phyloP scores from a whole-genome alignment of 169 alveolate species.

The Eimeria brunetti region DNA sequence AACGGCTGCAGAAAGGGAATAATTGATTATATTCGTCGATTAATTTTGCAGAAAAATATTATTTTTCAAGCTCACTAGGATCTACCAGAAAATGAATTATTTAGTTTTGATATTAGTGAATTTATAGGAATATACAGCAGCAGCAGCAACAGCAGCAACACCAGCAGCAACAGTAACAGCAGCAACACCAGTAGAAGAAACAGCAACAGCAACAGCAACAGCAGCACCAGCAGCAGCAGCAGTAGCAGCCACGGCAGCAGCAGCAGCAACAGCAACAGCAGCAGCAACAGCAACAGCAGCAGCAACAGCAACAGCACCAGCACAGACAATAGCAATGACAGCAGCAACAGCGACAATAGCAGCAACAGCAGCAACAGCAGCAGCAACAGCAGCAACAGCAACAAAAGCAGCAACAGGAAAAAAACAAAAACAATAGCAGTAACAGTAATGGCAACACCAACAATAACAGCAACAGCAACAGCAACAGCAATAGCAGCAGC shows the following conservation, averaged over 20 bases:
- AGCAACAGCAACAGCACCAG: not conserved
- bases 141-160: not conserved
- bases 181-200: not conserved
- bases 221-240: constrained; percentile 20
- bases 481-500: too few relatives aligned
- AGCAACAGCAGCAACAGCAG: not conserved
- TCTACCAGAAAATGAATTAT: too few relatives aligned
- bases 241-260: constrained; percentile 16
- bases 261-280: constrained; percentile 11
- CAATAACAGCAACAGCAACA: not conserved
- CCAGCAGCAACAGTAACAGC: not conserved
- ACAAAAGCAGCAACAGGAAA: not conserved
- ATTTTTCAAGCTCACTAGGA: too few relatives aligned
- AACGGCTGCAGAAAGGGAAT: too few relatives aligned
- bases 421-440: constrained; percentile 33
- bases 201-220: not conserved
- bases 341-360: not conserved
- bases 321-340: not conserved
- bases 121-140: too few relatives aligned
- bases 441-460: constrained; percentile 7
- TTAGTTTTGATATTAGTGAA: too few relatives aligned
- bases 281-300: constrained; percentile 1
- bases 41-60: too few relatives aligned
- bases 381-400: not conserved
- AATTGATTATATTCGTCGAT: too few relatives aligned